Percentiles rank a stretch among this genome's conserved stretches.
Conservation (phyloP, 1,139 yeast species). For the Sugiyamaella japonica region DNA sequence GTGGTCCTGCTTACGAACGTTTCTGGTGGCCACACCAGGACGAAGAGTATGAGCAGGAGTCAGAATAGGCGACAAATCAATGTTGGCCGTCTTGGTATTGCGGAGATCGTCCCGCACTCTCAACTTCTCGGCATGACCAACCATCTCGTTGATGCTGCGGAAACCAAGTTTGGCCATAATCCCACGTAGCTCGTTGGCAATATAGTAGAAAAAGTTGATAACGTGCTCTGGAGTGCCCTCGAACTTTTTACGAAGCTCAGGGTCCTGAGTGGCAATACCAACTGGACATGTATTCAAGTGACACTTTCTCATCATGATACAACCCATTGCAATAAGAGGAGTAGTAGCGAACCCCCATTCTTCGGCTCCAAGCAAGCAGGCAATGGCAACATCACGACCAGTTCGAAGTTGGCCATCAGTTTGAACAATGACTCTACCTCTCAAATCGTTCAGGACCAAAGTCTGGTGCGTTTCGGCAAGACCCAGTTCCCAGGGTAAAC, state of each 20-base stretch:
- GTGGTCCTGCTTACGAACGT: constrained; percentile 93
- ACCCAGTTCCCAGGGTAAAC: constrained; percentile 98
- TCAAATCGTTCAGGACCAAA: constrained; percentile 86
- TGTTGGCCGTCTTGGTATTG: constrained; percentile 85
- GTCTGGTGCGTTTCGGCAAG: constrained; percentile 98
- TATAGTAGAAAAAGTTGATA: constrained; percentile 92
- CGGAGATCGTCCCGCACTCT: constrained; percentile 81
- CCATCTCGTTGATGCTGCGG: constrained; percentile 96
- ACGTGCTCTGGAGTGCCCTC: constrained; percentile 98
- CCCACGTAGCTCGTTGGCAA: constrained; percentile 86
- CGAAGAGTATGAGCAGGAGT: constrained; percentile 96
- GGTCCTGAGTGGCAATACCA: constrained; percentile 98
- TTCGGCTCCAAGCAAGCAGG: constrained; percentile 95
- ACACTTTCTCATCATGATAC: constrained; percentile 94
- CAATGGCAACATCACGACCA: constrained; percentile 94
- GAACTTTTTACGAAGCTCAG: constrained; percentile 87
- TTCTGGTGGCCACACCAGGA: constrained; percentile 96
- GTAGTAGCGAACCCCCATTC: constrained; percentile 98
- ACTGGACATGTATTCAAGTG: constrained; percentile 95
- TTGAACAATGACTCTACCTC: constrained; percentile 94
- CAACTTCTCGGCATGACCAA: constrained; percentile 92
- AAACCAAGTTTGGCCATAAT: constrained; percentile 95
- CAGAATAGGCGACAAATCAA: constrained; percentile 87
- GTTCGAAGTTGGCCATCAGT: constrained; percentile 98
- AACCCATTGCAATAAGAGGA: constrained; percentile 96